Conservation (phyloP, 441 rosid species). For the Sinapis alba region DNA sequence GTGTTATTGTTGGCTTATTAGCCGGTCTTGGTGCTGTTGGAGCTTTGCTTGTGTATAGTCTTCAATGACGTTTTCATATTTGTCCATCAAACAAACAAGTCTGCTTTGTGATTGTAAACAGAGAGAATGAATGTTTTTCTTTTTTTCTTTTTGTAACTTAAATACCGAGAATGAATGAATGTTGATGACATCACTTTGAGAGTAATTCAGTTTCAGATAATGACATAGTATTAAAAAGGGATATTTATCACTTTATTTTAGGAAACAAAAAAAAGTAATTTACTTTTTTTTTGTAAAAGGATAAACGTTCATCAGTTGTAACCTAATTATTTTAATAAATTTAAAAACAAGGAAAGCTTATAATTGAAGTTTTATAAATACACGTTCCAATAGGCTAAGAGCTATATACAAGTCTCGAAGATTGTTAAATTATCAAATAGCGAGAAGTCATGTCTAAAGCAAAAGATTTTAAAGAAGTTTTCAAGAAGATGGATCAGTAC, state of each 20-base stretch:
- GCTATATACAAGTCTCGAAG: neutral
- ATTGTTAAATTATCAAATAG: neutral
- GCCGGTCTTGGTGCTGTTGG: conserved; percentile 81
- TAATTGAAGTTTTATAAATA: neutral
- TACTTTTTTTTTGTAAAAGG: neutral
- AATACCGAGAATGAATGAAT: too few species aligned
- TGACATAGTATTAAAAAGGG: neutral
- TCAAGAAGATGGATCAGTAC: neutral
- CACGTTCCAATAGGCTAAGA: neutral
- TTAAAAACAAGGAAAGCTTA: neutral
- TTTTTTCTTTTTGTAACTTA: too few species aligned
- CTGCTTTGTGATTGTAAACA: conserved; percentile 19
- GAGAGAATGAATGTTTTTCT: too few species aligned
- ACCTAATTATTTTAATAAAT: neutral
- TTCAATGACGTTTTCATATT: conserved; percentile 44
- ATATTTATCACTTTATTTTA: neutral
- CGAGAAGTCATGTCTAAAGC: neutral
- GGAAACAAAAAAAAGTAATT: neutral
- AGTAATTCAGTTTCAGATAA: neutral
- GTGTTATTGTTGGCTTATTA: conserved; percentile 75
- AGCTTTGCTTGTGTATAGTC: conserved; percentile 85
- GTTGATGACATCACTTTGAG: neutral
- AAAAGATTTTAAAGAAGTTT: neutral
- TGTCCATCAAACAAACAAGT: neutral
- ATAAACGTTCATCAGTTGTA: neutral